Evolutionary conservation across 2,329 filamentous ascomycete genomes (phyloP), one percentile per base, ranked within the genome.

Genomic region (Colletotrichum sojae): DNA sequence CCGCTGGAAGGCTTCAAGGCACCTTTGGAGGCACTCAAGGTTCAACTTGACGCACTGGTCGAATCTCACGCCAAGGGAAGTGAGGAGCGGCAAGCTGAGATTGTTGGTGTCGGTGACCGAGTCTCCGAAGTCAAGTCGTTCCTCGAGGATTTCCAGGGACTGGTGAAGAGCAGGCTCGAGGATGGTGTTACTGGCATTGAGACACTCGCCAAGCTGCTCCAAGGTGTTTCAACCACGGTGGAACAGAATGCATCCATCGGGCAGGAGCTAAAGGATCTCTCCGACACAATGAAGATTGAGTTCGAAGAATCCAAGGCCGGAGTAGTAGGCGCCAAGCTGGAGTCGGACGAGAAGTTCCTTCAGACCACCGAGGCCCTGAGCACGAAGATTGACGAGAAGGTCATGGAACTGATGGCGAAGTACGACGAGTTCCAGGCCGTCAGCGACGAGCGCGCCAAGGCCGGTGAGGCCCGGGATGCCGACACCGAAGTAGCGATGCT

Each of bases 221-320:
- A 92, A 72, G 84, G 87, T 51, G 83, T 95, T 67, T 85, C 91
- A 75, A 90, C 92, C 75, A 87, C 86, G 51, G 82, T 90, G 43
- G 82, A 82, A 63, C 85, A 87, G 73, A 91, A 90, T 68, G 85
- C 87, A 43, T 85, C 79, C 48, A 79, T 90, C 22, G 82, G 85
- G 31, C 85, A 88, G n/a, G 91, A 90, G 71, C 82, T 95, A 61
- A 91, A 91, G 74, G 91, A 92, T 63, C 86, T 95, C 78, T 89
- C 90, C 48, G 91, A 93, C 63, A 89, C 90, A 2, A 90, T 98
- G 80, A 94, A 92, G 78, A 83, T 88, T 1, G 95, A 98, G 77
- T 97, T 98, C 69, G 94, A 98, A 75, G 92, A 95, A 71, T 91
- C 93, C 12, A 92, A 94, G 73, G 90, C 91, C 16, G 90, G 92